phyloP scores from a whole-genome alignment of 1,284 basidiomycete genomes.

The Trametes polyzona region DNA sequence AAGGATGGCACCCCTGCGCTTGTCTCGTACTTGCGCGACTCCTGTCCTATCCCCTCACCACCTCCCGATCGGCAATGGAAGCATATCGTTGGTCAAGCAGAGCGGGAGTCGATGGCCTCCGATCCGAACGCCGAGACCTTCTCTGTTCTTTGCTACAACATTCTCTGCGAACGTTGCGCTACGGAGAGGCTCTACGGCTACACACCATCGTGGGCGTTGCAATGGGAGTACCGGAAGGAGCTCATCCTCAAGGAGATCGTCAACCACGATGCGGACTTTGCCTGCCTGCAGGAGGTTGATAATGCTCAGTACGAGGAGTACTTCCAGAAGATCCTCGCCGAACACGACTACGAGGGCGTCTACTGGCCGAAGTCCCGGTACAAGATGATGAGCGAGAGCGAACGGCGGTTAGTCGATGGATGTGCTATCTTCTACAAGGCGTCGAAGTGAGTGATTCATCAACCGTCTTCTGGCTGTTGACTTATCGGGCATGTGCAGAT shows the following conservation, averaged over 20 bases:
- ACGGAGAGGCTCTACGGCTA: conserved; percentile 94
- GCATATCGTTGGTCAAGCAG: conserved; percentile 71
- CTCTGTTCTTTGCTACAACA: conserved; percentile 91
- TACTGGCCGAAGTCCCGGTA: conserved; percentile 95
- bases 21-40: conserved; percentile 88
- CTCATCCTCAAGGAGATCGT: conserved; percentile 88
- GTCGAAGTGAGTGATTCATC: conserved; percentile 67
- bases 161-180: conserved; percentile 92
- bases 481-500: conserved; percentile 53
- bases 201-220: conserved; percentile 94
- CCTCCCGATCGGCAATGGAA: conserved; percentile 90
- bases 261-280: conserved; percentile 85
- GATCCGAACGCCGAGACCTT: conserved; percentile 75
- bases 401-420: conserved; percentile 91
- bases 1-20: conserved; percentile 92
- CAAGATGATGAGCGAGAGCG: conserved; percentile 90
- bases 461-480: background rate
- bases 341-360: conserved; percentile 89
- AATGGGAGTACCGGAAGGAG: conserved; percentile 95
- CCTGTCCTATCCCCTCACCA: conserved; percentile 79
- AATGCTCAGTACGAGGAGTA: conserved; percentile 93
- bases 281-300: conserved; percentile 96
- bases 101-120: conserved; percentile 57
- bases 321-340: conserved; percentile 80
- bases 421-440: conserved; percentile 97